phyloP scores from a whole-genome alignment of 805 yeast genomes.

The Wickerhamiella vanderwaltii region DNA sequence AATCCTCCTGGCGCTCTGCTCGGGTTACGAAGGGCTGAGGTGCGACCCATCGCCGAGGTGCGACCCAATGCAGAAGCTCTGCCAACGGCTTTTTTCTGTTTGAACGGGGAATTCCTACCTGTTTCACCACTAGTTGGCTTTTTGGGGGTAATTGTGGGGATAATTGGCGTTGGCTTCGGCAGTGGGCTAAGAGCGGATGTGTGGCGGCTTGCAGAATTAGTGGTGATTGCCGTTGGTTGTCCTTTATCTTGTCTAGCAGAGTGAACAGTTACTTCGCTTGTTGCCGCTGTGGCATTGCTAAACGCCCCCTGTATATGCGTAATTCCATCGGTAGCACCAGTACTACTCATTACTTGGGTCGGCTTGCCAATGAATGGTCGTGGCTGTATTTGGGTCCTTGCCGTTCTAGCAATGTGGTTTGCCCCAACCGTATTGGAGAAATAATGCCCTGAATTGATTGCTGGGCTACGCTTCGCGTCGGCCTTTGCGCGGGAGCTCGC shows the following conservation, averaged over 20 bases:
- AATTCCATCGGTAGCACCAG: neutral
- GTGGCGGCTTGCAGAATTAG: neutral
- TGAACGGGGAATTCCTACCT: neutral
- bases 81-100: conserved; percentile 1
- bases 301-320: neutral
- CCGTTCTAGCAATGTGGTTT: conserved; percentile 1
- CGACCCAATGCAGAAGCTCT: conserved; percentile 9
- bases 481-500: conserved; percentile 23
- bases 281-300: neutral
- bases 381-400: neutral
- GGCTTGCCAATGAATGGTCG: conserved; percentile 5
- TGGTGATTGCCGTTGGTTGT: conserved; percentile 1
- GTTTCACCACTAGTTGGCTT: neutral
- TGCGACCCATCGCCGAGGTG: conserved; percentile 11
- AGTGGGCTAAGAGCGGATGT: neutral
- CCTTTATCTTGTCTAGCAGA: neutral
- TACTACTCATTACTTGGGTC: neutral
- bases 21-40: conserved; percentile 14
- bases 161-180: no score
- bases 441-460: conserved; percentile 4
- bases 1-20: conserved; percentile 4
- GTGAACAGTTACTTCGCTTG: neutral
- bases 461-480: conserved; percentile 7
- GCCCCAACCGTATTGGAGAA: no score
- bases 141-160: neutral